phyloP scores from a whole-genome alignment of 2,329 filamentous ascomycete genomes.

The Aspergillus sp. region DNA sequence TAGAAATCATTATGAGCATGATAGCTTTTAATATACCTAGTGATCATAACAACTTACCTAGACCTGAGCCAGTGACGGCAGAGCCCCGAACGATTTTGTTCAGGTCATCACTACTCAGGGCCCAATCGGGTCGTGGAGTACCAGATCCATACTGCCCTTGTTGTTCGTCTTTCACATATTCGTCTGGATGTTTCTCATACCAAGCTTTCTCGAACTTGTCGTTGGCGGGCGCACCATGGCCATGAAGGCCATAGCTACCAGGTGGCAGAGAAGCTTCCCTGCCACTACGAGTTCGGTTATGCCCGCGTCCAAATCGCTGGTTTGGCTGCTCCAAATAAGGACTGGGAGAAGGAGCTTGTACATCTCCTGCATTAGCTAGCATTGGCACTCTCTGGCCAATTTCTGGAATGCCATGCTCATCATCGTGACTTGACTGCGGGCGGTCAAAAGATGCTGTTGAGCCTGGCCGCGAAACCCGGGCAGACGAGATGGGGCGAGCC shows the following conservation, averaged over 20 bases:
- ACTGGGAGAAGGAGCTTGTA: slow-evolving; percentile 87
- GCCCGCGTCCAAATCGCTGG: slow-evolving; percentile 53
- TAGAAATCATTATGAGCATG: slow-evolving; percentile 20
- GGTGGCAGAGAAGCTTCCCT: slow-evolving; percentile 72
- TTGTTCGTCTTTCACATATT: slow-evolving; percentile 70
- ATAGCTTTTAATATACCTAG: neutral
- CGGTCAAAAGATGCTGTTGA: slow-evolving; percentile 51
- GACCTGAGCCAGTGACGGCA: slow-evolving; percentile 49
- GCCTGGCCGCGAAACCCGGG: slow-evolving; percentile 50
- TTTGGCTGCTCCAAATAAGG: slow-evolving; percentile 52
- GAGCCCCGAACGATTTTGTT: slow-evolving; percentile 85
- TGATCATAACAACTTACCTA: slow-evolving; percentile 46
- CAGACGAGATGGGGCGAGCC: slow-evolving; percentile 61
- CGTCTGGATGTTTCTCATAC: slow-evolving; percentile 88
- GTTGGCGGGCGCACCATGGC: slow-evolving; percentile 72
- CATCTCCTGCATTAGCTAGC: slow-evolving; percentile 88
- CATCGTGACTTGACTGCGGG: slow-evolving; percentile 61
- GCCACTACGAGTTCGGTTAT: slow-evolving; percentile 71
- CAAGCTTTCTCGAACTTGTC: slow-evolving; percentile 89
- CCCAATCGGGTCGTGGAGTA: slow-evolving; percentile 68
- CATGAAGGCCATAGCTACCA: slow-evolving; percentile 89
- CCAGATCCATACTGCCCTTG: slow-evolving; percentile 62
- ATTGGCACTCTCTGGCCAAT: slow-evolving; percentile 92
- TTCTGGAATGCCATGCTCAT: slow-evolving; percentile 86
- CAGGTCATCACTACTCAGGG: slow-evolving; percentile 83